phyloP scores from a whole-genome alignment of 805 yeast genomes.

The Nakazawaea sp. region DNA sequence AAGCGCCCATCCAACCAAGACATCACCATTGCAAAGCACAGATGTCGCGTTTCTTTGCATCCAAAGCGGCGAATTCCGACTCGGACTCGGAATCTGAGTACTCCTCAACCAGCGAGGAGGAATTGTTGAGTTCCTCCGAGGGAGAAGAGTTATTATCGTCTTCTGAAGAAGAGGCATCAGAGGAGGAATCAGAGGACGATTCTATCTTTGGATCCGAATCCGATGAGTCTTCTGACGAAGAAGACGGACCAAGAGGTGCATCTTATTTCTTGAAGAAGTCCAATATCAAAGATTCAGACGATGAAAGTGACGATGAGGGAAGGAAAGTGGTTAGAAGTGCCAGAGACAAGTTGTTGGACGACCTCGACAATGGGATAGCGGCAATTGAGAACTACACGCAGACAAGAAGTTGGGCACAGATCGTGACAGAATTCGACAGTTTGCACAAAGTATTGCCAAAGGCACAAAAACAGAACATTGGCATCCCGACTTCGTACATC shows the following conservation, averaged over 20 bases:
- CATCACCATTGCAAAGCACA: too few relatives aligned
- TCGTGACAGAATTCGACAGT: slow-evolving; percentile 72
- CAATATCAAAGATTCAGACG: slow-evolving; percentile 36
- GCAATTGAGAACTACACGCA: slow-evolving; percentile 63
- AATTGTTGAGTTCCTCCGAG: slow-evolving; percentile 49
- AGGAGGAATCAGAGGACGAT: slow-evolving; percentile 28
- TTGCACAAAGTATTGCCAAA: slow-evolving; percentile 59
- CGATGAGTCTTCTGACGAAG: slow-evolving; percentile 44
- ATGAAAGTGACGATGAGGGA: slow-evolving; percentile 48
- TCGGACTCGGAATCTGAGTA: slow-evolving; percentile 48
- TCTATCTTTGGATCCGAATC: slow-evolving; percentile 36
- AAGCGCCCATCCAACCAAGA: too few relatives aligned
- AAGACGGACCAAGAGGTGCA: slow-evolving; percentile 36
- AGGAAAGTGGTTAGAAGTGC: slow-evolving; percentile 88
- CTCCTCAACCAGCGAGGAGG: slow-evolving; percentile 48
- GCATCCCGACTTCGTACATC: slow-evolving; percentile 67
- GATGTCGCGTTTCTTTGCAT: slow-evolving; percentile 91
- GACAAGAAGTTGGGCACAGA: slow-evolving; percentile 73
- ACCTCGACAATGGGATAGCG: slow-evolving; percentile 61
- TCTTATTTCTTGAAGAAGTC: slow-evolving; percentile 48
- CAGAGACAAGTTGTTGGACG: slow-evolving; percentile 87
- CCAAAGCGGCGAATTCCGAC: slow-evolving; percentile 45
- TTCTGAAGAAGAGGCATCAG: slow-evolving; percentile 28
- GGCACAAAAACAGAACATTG: slow-evolving; percentile 69
- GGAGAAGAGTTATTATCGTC: slow-evolving; percentile 46